Evolutionary conservation across 805 yeast genomes (phyloP), one percentile per base, ranked within the genome.

Genomic region (Vanderwaltozyma yarrowii): DNA sequence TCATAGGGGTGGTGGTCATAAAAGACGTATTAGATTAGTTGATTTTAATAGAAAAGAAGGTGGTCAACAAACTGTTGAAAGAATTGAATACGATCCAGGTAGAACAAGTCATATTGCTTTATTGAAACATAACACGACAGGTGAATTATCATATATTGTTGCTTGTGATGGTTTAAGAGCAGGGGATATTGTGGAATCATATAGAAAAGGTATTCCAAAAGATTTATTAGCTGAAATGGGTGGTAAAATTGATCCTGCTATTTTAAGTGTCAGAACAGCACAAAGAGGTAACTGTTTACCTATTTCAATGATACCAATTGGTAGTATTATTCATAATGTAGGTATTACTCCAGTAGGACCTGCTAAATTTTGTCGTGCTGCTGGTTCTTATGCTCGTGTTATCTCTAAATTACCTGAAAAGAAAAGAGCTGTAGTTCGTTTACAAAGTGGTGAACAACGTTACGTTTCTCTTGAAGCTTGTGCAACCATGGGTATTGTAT

Each of bases 1-100:
- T 58, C 96, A 92, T 61, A 77, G 94, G 61, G 98, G 97, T 59
- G 98, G 98, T 52, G 97, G 97, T 26, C 92, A 83, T 60, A 84
- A 83, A 61, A 79, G 89, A 54, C 76, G 98, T 62, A 71, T 84
- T 29, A 75, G 98, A 52, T 60, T 84, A 25, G 71, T 92, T 17
- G 98, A 92, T 62, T 79, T 78, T 52, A 65, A 69, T 50, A 74
- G 98, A 54, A 52, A 59, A 29, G 71, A 59, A 3, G 63, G 78
- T 1, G 97, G 96, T 20, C 72, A 70, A 32, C 92, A 85, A 51
- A 71, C 73, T 24, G 96, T 92, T 17, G 65, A 78, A 45, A 72
- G 98, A 59, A 84, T 92, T 42, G 98, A 92, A 62, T 86, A 86
- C 56, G 98, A 92, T 63, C 98, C 98, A 35, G 83, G 83, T 52